Evolutionary conservation across 768 basidiomycete species (phyloP).

Genomic region (Hypsizygus marmoreus): DNA sequence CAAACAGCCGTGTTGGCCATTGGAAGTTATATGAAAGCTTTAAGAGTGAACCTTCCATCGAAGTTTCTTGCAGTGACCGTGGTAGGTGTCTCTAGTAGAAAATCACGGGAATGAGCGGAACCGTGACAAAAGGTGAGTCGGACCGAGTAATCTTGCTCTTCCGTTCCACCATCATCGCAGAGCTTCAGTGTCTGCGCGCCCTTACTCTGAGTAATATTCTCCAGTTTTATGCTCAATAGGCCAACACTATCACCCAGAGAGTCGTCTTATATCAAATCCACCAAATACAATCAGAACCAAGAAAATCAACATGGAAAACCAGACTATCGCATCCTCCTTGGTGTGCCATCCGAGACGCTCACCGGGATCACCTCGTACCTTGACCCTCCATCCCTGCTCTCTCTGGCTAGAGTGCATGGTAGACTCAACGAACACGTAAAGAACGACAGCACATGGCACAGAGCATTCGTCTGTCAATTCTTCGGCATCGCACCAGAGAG

Average conservation of each 20-base stretch:
- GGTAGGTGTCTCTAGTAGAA: no score
- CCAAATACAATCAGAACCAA: constrained; percentile 27
- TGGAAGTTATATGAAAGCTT: no score
- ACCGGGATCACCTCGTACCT: constrained; percentile 76
- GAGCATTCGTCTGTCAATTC: constrained; percentile 71
- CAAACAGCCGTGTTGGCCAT: no score
- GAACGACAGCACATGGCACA: constrained; percentile 79
- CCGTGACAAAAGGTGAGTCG: not conserved
- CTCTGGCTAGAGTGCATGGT: constrained; percentile 55
- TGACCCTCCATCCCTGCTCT: constrained; percentile 59
- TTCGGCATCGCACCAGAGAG: constrained; percentile 67
- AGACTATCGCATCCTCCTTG: constrained; percentile 41
- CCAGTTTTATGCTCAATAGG: constrained; percentile 71
- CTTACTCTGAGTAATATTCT: not conserved
- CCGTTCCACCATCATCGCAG: constrained; percentile 13
- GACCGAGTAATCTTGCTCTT: not conserved
- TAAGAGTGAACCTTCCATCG: no score
- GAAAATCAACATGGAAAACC: constrained; percentile 52
- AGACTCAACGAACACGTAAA: constrained; percentile 64
- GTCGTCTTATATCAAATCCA: constrained; percentile 29
- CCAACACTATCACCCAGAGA: constrained; percentile 42
- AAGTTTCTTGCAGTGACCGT: no score
- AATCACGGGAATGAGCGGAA: no score
- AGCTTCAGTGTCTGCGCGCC: constrained; percentile 17
- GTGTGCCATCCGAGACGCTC: constrained; percentile 70